Conservation (phyloP, 441 rosid genomes). For the Adansonia rubrostipa region DNA sequence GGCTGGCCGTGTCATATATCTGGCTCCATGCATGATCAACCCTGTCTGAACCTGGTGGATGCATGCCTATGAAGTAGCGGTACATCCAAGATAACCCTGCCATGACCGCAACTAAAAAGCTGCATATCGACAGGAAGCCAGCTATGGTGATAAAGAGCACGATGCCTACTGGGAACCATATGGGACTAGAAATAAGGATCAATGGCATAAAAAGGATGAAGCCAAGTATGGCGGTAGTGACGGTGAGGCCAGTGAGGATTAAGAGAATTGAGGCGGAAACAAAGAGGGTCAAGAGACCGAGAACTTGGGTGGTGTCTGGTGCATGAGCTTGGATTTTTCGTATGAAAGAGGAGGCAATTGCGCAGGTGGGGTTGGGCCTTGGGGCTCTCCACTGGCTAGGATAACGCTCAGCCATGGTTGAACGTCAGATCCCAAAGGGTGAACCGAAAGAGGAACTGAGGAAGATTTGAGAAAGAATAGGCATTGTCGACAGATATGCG, state of each 20-base stretch:
- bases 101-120: constrained; percentile 42
- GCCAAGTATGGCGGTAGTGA: constrained; percentile 48
- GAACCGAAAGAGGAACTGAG: not conserved
- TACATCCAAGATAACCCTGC: constrained; percentile 69
- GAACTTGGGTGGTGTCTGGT: constrained; percentile 56
- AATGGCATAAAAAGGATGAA: constrained; percentile 63
- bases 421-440: constrained; percentile 5
- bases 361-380: constrained; percentile 23
- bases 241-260: constrained; percentile 63
- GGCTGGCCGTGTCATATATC: constrained; percentile 67
- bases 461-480: not conserved
- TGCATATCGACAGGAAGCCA: constrained; percentile 56
- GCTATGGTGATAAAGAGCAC: constrained; percentile 44
- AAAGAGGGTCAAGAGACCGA: constrained; percentile 39
- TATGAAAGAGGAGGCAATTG: constrained; percentile 40
- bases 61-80: constrained; percentile 62
- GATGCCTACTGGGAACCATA: constrained; percentile 61
- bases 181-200: constrained; percentile 67
- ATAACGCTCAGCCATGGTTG: constrained; percentile 61
- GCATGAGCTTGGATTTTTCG: constrained; percentile 52
- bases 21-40: constrained; percentile 64
- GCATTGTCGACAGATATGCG: not conserved
- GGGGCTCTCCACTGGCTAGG: constrained; percentile 44
- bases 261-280: constrained; percentile 69
- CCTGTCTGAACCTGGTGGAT: constrained; percentile 65